These are phyloP conservation scores for Dacryopinax primogenitus DNA, from an alignment of 768 basidiomycete species.

Conservation along the genomic window DNA sequence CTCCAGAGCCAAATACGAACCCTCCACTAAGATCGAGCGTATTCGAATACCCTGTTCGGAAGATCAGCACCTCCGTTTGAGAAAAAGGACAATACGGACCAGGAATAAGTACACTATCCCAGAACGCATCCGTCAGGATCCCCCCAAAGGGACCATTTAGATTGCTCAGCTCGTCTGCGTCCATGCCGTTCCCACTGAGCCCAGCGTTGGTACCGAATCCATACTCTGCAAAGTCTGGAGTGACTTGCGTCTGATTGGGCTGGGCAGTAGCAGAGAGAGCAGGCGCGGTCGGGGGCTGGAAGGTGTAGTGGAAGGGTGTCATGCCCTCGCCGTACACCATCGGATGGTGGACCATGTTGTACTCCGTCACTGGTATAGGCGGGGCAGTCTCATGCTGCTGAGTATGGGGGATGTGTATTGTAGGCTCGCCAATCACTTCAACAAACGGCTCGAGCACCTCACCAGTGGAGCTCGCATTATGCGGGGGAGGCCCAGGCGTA, in stretches of 20 bases:
- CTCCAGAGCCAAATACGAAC: conserved; percentile 72
- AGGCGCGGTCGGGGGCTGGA: not conserved
- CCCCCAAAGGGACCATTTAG: conserved; percentile 59
- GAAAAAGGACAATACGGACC: conserved; percentile 36
- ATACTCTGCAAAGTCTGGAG: not conserved
- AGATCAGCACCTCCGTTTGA: not conserved
- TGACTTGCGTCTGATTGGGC: conserved; percentile 6
- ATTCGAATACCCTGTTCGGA: conserved; percentile 53
- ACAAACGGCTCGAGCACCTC: conserved; percentile 10
- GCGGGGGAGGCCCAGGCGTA: not conserved
- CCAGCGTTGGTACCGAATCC: not conserved
- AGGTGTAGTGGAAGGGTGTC: conserved; percentile 1
- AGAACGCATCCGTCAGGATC: conserved; percentile 65
- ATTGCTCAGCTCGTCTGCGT: conserved; percentile 27
- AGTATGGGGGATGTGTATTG: not conserved
- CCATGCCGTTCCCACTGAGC: not conserved
- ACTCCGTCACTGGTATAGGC: not conserved
- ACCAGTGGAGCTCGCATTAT: not conserved
- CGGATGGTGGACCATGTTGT: not conserved
- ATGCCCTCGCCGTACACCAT: conserved; percentile 10
- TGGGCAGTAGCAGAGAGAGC: not conserved
- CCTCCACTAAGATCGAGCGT: conserved; percentile 72
- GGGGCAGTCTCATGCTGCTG: not conserved
- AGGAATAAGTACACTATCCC: conserved; percentile 79
- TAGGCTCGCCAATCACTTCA: conserved; percentile 4